Percentiles rank a stretch among this genome's conserved stretches.
Evolutionary conservation across 2,329 filamentous ascomycete genomes (phyloP).

Genomic region (Colletotrichum agaves): DNA sequence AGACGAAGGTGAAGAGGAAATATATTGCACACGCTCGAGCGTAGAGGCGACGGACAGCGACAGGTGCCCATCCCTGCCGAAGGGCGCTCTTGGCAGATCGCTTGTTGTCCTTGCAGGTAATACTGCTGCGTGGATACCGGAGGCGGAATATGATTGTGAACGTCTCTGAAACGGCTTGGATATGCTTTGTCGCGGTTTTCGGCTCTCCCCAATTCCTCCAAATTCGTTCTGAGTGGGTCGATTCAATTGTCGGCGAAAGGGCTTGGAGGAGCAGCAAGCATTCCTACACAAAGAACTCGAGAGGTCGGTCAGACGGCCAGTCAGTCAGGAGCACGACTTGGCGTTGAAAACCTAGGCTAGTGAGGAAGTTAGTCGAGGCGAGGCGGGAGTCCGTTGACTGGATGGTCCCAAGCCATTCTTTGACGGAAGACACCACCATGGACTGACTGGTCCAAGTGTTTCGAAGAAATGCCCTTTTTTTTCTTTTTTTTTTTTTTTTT

Average conservation of each 20-base stretch:
- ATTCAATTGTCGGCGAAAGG: not conserved
- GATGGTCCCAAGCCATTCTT: conserved; percentile 26
- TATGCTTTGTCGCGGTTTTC: not conserved
- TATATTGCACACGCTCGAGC: not conserved
- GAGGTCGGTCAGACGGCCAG: conserved; percentile 12
- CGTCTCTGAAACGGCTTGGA: not conserved
- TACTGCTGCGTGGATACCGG: not conserved
- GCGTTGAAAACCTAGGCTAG: conserved; percentile 18
- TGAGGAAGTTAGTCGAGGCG: conserved; percentile 21
- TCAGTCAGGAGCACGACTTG: not conserved
- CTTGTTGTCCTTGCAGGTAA: conserved; percentile 5
- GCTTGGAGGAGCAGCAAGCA: conserved; percentile 11
- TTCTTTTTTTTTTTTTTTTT: not conserved
- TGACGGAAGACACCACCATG: conserved; percentile 1
- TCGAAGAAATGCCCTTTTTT: not conserved
- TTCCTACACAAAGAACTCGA: conserved; percentile 17
- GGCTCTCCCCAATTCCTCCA: not conserved
- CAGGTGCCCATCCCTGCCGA: conserved; percentile 15
- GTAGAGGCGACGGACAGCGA: conserved; percentile 2
- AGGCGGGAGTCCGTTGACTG: conserved; percentile 25
- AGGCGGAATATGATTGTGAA: not conserved
- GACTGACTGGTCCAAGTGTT: conserved; percentile 24
- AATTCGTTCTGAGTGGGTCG: not conserved
- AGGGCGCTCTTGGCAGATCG: not conserved
- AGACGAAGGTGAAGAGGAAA: not conserved